These are phyloP conservation scores for Lenzites betulinus DNA, from an alignment of 768 basidiomycete genomes.

Conservation along the genomic window DNA sequence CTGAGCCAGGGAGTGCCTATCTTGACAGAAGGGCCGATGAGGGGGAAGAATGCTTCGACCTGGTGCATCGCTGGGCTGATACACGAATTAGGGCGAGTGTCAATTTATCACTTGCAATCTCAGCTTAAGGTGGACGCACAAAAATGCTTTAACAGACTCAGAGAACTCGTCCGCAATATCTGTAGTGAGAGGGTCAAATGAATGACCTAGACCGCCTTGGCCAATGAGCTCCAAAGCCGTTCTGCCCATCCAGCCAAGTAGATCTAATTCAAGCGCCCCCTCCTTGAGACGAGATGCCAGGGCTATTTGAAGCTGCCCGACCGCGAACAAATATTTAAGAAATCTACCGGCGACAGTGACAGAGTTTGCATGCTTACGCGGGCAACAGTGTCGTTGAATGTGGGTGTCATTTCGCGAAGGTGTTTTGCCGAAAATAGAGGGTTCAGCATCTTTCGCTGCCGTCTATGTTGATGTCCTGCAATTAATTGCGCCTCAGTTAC, in stretches of 20 bases:
- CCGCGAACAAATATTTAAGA: too few relatives aligned
- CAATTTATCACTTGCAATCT: too few relatives aligned
- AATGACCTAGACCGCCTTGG: slow-evolving; percentile 46
- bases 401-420: slow-evolving; percentile 25
- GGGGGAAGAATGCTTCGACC: not conserved
- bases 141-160: slow-evolving; percentile 23
- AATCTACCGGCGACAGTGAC: not conserved
- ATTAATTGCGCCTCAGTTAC: too few relatives aligned
- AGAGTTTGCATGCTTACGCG: slow-evolving; percentile 5
- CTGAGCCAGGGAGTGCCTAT: slow-evolving; percentile 31
- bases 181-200: slow-evolving; percentile 38
- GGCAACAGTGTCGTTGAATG: slow-evolving; percentile 22
- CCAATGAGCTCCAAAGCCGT: slow-evolving; percentile 44
- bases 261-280: slow-evolving; percentile 20
- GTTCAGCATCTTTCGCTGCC: slow-evolving; percentile 28
- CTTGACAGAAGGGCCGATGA: slow-evolving; percentile 16
- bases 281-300: slow-evolving; percentile 5
- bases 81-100: too few relatives aligned
- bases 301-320: not conserved
- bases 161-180: slow-evolving; percentile 24
- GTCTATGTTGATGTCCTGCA: slow-evolving; percentile 17
- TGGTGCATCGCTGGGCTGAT: not conserved
- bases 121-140: slow-evolving; percentile 29
- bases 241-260: slow-evolving; percentile 40
- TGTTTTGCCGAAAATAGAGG: slow-evolving; percentile 28